Conservation (phyloP, 192 early-diverging fungal species). For the Linnemannia hyalina region DNA sequence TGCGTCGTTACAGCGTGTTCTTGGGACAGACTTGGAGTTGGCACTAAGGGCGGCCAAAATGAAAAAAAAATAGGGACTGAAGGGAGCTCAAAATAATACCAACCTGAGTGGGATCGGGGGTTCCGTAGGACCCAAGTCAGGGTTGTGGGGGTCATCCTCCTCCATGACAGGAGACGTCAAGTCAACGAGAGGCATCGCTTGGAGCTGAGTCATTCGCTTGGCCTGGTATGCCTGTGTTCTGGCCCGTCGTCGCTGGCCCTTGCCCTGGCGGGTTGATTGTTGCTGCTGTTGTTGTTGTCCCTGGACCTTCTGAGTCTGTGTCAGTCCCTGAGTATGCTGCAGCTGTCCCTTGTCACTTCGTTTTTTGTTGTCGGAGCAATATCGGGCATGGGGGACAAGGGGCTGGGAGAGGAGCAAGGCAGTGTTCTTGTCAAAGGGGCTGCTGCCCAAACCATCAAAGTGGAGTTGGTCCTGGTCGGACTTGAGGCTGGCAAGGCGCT, state of each 20-base stretch:
- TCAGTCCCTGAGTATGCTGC: neutral
- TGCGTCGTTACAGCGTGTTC: conserved; percentile 53
- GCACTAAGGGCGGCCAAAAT: neutral
- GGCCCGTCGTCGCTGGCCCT: conserved; percentile 31
- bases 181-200: conserved; percentile 32
- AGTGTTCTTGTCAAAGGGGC: conserved; percentile 14
- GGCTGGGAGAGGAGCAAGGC: neutral
- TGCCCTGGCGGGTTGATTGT: conserved; percentile 17
- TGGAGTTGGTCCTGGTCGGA: neutral
- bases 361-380: conserved; percentile 7
- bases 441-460: neutral
- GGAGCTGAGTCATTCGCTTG: conserved; percentile 29
- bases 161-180: conserved; percentile 48
- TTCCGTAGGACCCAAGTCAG: conserved; percentile 7
- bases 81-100: conserved; percentile 7
- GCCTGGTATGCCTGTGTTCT: conserved; percentile 45
- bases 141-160: conserved; percentile 30
- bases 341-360: neutral
- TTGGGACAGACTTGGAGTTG: neutral
- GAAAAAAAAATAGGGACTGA: neutral
- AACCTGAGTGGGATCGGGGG: conserved; percentile 50
- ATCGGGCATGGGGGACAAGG: neutral
- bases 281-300: neutral
- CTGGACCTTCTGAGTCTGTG: neutral
- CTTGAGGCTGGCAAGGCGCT: conserved; percentile 13